Base-by-base conservation (phyloP, 352 stramenopile genomes). In the Phytopythium boreale region DNA sequence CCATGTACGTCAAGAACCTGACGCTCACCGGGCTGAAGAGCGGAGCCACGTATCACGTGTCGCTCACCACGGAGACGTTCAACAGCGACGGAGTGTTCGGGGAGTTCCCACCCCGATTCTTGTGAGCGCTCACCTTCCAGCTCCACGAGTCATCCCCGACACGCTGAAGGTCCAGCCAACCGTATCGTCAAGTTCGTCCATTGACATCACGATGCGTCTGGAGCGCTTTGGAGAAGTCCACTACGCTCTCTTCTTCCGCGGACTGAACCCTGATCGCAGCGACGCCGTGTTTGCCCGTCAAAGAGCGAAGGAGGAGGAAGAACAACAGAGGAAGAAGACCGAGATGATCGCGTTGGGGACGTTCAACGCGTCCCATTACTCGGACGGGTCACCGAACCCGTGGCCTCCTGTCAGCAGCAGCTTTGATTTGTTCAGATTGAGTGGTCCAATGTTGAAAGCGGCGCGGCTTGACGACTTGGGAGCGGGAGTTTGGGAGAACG, bases 201-300 rank as follows among this genome's bases (percentile, higher is more conserved):
- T 95, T 10, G 68, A 70, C 10, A 75, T 93, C 37, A 59, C 82
- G 24, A 78, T 95, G 26, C 69, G 69, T 19, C 62, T 93, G 14
- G 76, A 79, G 52, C 71, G 76, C 1, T 86, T 90, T 53, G 81
- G 82, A 20, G 71, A 91, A 47, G 81, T 95, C 3, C 87, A 93
- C 66, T 95, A 90, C 61, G 78, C 80, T 1, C 22, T 93, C 10
- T 88, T 95, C 52, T 90, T 90, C 59, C 78, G 84, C 58, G 73
- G 78, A 17, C 60, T 93, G 24, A 51, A 80, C 44, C 50, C 51
- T 17, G 78, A 85, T 49, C 70, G 66, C 14, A 80, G 74, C 24
- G 53, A 63, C 12, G 51, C 56, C 1, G 22, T 75, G 9, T 59
- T 75, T 37, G 56, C 60, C 1, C 14, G 58, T 8, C 26, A 57